Evolutionary conservation across 805 yeast genomes (phyloP).

Genomic region (Clavispora fructus): DNA sequence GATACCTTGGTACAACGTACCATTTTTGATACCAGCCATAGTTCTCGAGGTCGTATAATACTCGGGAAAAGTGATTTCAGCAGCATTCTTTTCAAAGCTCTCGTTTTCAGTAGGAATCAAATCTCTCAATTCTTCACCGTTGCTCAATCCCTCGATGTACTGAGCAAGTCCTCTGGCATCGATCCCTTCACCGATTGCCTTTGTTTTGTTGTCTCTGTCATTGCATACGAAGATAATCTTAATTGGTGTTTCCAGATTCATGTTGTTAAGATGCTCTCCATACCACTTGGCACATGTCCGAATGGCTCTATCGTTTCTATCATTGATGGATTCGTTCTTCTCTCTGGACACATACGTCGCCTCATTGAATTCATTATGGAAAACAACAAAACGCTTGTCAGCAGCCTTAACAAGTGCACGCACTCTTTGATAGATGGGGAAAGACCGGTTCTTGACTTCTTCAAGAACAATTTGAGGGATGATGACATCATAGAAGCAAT

Average conservation of each 20-base stretch:
- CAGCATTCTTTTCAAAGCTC: conserved; percentile 30
- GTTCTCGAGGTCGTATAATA: conserved; percentile 76
- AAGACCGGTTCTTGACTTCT: conserved; percentile 82
- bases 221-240: conserved; percentile 64
- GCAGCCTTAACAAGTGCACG: conserved; percentile 70
- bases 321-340: conserved; percentile 71
- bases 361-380: conserved; percentile 85
- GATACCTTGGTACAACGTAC: conserved; percentile 81
- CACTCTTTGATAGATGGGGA: conserved; percentile 82
- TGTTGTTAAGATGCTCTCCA: conserved; percentile 49
- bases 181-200: conserved; percentile 52
- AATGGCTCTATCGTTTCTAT: conserved; percentile 87
- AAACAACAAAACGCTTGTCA: conserved; percentile 80
- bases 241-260: conserved; percentile 30
- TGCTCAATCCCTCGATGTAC: conserved; percentile 68
- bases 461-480: conserved; percentile 94
- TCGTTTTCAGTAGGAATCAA: conserved; percentile 58
- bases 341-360: conserved; percentile 62
- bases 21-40: conserved; percentile 86
- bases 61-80: conserved; percentile 64
- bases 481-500: conserved; percentile 81
- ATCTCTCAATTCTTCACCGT: conserved; percentile 71
- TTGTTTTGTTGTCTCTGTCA: conserved; percentile 60
- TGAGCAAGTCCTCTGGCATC: conserved; percentile 54
- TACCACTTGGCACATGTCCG: conserved; percentile 73